Evolutionary conservation across 148 eudicot genomes (phyloP), one percentile per base, ranked within the genome.

Genomic region (Silene conica): DNA sequence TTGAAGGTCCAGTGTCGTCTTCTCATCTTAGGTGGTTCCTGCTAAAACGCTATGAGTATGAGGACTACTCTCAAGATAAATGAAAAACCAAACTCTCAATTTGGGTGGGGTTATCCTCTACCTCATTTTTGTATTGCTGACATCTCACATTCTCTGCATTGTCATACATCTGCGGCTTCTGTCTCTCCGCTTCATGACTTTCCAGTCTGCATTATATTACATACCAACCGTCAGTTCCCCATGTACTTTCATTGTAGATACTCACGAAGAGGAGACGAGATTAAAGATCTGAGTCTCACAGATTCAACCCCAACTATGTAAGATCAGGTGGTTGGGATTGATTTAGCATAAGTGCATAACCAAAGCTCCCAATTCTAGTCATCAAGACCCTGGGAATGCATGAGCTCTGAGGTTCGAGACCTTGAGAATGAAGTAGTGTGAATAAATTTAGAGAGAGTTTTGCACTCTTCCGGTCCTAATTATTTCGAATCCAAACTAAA

Each of bases 31-130:
- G 34, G 43, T 78, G 71, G 48, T 71, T 78, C 28, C 70, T 63
- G 71, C 64, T 62, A 3, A 70, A 71, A 76, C 71, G 45, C 67
- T 67, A 74, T n/a, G 77, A 75, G 71, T 82, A 76, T 10, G 64
- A n/a, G 61, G 77, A 77, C 83, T 83, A 79, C 34, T 83, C 73
- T 71, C 68, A 73, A 55, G 71, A 65, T 63, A 74, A 57, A 46
- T 64, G 75, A 57, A 77, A 45, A 20, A 71, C 16, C 45, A 28
- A 13, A 14, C 75, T 25, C 19, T 74, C 78, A 57, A 57, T 72
- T 23, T 21, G 79, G 56, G 11, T 60, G 22, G 70, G 31, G 67
- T 22, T 72, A 34, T 67, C 59, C 64, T 72, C 77, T 38, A 55
- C 21, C 64, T 68, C 70, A 2, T 74, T 5, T 68, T 26, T 60